Conservation (phyloP, 345 rosid species). For the Psidium guajava region DNA sequence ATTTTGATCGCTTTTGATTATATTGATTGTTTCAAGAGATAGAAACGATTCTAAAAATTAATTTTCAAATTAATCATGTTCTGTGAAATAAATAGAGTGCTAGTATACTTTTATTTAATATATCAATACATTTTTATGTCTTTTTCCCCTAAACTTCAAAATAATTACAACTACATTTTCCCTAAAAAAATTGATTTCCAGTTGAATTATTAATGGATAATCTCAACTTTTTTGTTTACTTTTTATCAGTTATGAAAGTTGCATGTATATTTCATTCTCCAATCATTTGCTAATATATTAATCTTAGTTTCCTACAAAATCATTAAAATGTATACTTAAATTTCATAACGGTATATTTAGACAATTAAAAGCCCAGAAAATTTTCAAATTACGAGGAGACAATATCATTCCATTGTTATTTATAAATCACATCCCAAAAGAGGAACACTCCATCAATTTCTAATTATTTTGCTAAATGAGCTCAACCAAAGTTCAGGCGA, state of each 20-base stretch:
- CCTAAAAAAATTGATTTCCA: background rate
- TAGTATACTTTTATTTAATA: background rate
- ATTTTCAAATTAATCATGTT: background rate
- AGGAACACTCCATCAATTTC: background rate
- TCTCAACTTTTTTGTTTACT: background rate
- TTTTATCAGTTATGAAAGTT: background rate
- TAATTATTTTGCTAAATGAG: rapidly evolving
- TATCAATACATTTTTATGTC: background rate
- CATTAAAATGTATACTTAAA: background rate
- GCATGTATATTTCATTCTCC: background rate
- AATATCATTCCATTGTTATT: background rate
- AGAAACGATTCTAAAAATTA: rapidly evolving
- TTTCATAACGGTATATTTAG: background rate
- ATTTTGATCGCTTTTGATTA: rapidly evolving
- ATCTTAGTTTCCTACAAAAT: background rate
- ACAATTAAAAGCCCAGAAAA: background rate
- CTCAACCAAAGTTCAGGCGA: background rate
- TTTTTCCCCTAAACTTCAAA: background rate
- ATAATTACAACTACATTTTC: background rate
- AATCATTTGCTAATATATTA: background rate
- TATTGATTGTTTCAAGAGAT: background rate
- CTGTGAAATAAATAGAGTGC: background rate
- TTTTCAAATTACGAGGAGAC: background rate
- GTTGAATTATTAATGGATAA: background rate
- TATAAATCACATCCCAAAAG: background rate